phyloP scores from a whole-genome alignment of 2,329 filamentous ascomycete genomes.

The Aspergillus melleus region DNA sequence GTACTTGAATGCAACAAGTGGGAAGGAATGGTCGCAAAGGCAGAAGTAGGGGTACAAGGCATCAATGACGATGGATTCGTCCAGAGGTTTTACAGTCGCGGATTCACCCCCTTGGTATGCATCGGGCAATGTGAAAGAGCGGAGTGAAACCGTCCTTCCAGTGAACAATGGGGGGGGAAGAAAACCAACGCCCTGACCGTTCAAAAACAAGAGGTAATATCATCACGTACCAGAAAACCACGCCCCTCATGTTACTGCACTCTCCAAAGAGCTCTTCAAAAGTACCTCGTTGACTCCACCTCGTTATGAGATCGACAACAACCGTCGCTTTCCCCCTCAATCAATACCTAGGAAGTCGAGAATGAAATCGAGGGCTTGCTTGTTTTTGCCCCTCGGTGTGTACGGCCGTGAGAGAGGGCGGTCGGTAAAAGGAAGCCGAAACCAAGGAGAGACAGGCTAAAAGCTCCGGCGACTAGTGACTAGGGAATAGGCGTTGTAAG shows the following conservation, averaged over 20 bases:
- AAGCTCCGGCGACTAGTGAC: conserved; percentile 7
- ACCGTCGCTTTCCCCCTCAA: background rate
- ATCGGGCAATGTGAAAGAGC: conserved; percentile 8
- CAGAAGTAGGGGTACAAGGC: conserved; percentile 2
- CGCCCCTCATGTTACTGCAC: conserved; percentile 22
- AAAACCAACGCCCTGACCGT: background rate
- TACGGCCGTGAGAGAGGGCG: conserved; percentile 11
- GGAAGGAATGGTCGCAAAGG: conserved; percentile 4
- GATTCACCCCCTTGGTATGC: conserved; percentile 10
- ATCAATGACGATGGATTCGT: conserved; percentile 8
- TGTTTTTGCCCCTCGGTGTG: background rate
- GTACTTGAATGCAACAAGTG: conserved; percentile 1
- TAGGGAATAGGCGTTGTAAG: background rate
- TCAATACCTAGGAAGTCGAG: conserved; percentile 1
- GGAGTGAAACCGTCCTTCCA: conserved; percentile 8
- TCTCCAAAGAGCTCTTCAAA: conserved; percentile 8
- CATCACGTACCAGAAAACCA: conserved; percentile 23
- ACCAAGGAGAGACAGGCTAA: conserved; percentile 9
- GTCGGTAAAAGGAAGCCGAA: conserved; percentile 14
- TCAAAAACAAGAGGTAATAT: conserved; percentile 4
- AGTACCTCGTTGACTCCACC: conserved; percentile 7
- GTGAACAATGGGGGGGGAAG: conserved; percentile 7
- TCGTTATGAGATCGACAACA: background rate
- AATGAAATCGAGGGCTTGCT: conserved; percentile 1
- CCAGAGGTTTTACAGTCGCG: conserved; percentile 15